These are phyloP conservation scores for Sphaerulina vaccinii DNA, from an alignment of 2,329 filamentous ascomycete genomes.

Conservation along the genomic window DNA sequence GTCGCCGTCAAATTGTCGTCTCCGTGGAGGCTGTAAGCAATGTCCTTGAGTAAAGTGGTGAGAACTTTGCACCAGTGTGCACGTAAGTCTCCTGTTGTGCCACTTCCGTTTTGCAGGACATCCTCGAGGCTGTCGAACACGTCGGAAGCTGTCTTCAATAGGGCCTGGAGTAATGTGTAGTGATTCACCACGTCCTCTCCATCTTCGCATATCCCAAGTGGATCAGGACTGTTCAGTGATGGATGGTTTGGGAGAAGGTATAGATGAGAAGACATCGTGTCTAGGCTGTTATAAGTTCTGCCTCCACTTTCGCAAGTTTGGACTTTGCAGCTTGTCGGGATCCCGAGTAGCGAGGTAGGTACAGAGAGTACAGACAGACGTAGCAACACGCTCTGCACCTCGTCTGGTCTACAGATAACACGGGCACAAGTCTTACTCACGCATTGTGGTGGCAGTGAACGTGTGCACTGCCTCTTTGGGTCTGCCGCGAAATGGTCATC, in stretches of 20 bases:
- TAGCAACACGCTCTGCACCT: too few species aligned
- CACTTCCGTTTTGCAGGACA: not conserved
- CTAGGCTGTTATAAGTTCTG: too few species aligned
- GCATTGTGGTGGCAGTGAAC: too few species aligned
- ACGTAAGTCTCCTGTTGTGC: not conserved
- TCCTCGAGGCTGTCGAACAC: too few species aligned
- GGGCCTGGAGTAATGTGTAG: not conserved
- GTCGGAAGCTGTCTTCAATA: not conserved
- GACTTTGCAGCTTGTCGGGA: too few species aligned
- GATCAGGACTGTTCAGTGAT: conserved; percentile 13
- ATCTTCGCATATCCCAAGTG: conserved; percentile 13
- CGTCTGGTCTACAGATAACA: too few species aligned
- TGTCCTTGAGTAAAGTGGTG: conserved; percentile 9
- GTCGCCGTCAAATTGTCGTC: conserved; percentile 1
- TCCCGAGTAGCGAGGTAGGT: too few species aligned
- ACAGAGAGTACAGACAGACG: too few species aligned
- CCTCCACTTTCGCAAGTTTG: too few species aligned
- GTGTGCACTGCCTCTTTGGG: too few species aligned
- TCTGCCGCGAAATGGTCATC: too few species aligned
- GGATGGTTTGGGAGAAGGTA: conserved; percentile 11
- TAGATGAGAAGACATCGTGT: not conserved
- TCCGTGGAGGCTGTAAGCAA: conserved; percentile 17
- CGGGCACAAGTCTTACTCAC: too few species aligned
- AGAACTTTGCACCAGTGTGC: conserved; percentile 2
- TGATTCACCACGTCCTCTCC: conserved; percentile 5